phyloP scores from a whole-genome alignment of 1,139 yeast genomes.

The Candida gigantensis region DNA sequence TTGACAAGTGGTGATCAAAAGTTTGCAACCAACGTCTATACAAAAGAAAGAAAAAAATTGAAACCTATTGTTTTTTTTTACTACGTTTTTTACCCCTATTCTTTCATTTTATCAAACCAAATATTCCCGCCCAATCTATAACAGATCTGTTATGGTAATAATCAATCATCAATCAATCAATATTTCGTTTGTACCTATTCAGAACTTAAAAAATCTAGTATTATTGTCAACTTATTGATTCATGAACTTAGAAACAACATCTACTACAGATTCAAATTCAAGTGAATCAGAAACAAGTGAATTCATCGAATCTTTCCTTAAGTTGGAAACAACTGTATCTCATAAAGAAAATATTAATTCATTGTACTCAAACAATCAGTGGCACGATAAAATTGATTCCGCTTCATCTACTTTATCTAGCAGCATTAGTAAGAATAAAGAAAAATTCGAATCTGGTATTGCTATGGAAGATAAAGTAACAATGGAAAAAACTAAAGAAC shows the following conservation, averaged over 20 bases:
- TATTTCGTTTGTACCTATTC: too few relatives aligned
- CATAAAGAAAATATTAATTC: constrained; percentile 14
- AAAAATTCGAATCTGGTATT: constrained; percentile 2
- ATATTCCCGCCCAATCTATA: too few relatives aligned
- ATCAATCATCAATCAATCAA: constrained; percentile 4
- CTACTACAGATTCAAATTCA: constrained; percentile 9
- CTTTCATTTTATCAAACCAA: too few relatives aligned
- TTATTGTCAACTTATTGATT: not conserved
- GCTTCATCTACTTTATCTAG: constrained; percentile 10
- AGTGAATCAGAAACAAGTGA: constrained; percentile 11
- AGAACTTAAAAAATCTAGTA: too few relatives aligned
- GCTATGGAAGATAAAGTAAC: not conserved
- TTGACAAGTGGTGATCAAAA: too few relatives aligned
- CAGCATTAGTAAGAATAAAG: not conserved
- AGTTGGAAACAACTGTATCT: constrained; percentile 9
- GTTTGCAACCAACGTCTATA: constrained; percentile 7
- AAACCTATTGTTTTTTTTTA: constrained; percentile 3
- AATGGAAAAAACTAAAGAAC: too few relatives aligned
- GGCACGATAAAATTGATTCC: constrained; percentile 10
- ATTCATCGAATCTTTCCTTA: constrained; percentile 8
- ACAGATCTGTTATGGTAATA: constrained; percentile 1
- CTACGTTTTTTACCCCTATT: not conserved
- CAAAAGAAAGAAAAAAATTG: not conserved
- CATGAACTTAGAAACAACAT: constrained; percentile 7
- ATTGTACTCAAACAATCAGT: constrained; percentile 12